Evolutionary conservation across 352 stramenopile species (phyloP).

Genomic region (Pythium dissotocum): DNA sequence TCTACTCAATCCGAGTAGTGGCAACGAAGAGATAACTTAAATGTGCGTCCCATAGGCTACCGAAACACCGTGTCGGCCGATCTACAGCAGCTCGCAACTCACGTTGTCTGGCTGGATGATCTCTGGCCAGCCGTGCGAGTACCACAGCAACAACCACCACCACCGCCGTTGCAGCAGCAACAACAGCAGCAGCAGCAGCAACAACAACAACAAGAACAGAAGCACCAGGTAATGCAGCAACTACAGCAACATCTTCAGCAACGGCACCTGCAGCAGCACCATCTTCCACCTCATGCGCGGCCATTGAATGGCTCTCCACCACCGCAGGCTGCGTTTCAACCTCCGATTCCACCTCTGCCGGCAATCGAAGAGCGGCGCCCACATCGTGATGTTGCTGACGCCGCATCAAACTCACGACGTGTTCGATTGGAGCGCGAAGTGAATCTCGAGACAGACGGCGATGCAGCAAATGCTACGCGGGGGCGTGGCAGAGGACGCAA

Average conservation of each 20-base stretch:
- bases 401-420: slow-evolving; percentile 6
- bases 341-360: neutral
- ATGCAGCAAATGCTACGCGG: neutral
- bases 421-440: slow-evolving; percentile 20
- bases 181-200: neutral
- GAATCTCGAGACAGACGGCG: slow-evolving; percentile 9
- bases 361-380: neutral
- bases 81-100: slow-evolving; percentile 74
- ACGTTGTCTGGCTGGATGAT: slow-evolving; percentile 75
- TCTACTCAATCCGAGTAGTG: neutral
- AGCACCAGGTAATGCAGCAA: neutral
- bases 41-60: slow-evolving; percentile 44
- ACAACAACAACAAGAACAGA: neutral
- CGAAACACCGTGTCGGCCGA: slow-evolving; percentile 70
- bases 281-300: neutral
- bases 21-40: neutral
- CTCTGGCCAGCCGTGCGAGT: slow-evolving; percentile 40
- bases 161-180: neutral
- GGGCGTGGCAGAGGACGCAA: neutral
- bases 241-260: neutral
- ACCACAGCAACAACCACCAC: neutral
- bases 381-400: neutral
- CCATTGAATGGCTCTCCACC: neutral
- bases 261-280: neutral
- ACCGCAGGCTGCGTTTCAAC: neutral